A percentile compares a stretch with the other conserved stretches of the same genome.
Evolutionary conservation across 208 protist genomes (phyloP).

Genomic region (Leishmania mexicana): DNA sequence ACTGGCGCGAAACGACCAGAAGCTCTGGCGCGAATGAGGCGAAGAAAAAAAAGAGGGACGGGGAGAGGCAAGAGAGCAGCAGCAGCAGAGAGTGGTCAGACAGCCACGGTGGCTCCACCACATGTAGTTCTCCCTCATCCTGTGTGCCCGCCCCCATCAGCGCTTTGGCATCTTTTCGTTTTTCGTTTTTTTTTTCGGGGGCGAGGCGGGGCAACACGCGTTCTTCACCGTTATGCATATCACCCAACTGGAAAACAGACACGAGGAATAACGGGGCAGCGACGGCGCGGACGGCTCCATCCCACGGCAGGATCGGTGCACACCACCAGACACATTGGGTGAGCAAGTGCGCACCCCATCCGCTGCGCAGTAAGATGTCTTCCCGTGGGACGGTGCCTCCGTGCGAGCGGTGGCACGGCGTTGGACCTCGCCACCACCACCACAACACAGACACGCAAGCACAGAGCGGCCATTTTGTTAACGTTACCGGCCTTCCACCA

Average conservation of each 20-base stretch:
- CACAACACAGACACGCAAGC: not conserved
- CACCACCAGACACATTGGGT: not conserved
- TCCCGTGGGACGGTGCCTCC: not conserved
- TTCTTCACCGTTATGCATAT: not conserved
- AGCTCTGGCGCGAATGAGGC: not conserved
- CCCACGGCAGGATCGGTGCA: not conserved
- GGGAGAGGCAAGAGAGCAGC: not conserved
- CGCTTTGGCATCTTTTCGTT: not conserved
- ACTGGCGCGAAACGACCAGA: not conserved
- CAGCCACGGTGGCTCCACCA: not conserved
- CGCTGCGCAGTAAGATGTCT: not conserved
- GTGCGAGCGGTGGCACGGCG: not conserved
- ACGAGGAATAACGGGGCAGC: not conserved
- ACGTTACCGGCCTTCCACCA: not conserved
- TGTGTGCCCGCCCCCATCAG: not conserved
- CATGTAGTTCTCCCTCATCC: not conserved
- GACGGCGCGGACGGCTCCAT: not conserved
- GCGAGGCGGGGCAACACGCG: not conserved
- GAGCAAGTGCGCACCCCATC: not conserved
- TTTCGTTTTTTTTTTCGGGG: not conserved
- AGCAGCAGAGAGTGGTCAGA: not conserved
- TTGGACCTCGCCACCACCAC: not conserved
- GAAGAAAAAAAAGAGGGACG: not conserved
- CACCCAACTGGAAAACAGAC: too few relatives aligned
- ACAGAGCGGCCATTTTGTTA: not conserved